A percentile compares a stretch with the other conserved stretches of the same genome.
Evolutionary conservation across 164 flowering plant species (phyloP).

Genomic region (Tetrastigma voinierianum): DNA sequence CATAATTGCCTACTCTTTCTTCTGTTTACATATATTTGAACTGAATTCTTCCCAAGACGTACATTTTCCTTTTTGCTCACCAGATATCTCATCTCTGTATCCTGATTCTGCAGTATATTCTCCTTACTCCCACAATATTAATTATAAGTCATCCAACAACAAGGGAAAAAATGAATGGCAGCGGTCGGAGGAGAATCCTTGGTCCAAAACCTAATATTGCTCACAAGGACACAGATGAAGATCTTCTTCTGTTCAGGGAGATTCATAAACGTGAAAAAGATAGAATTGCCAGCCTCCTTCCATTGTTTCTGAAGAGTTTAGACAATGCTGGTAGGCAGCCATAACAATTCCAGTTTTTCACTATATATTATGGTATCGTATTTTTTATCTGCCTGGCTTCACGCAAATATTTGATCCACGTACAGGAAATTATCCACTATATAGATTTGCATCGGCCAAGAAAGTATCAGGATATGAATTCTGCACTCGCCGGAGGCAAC

Average conservation of each 20-base stretch:
- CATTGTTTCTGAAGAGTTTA: conserved; percentile 58
- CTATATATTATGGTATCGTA: not conserved
- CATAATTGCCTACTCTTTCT: too few species aligned
- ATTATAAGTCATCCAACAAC: not conserved
- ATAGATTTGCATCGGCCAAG: conserved; percentile 43
- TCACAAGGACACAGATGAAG: conserved; percentile 40
- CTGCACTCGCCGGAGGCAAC: conserved; percentile 29
- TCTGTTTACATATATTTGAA: too few species aligned
- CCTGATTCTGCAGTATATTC: too few species aligned
- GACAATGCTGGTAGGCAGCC: conserved; percentile 23
- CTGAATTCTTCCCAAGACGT: too few species aligned
- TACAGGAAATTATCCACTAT: conserved; percentile 36
- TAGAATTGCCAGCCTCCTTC: conserved; percentile 43
- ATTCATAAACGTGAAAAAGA: conserved; percentile 48
- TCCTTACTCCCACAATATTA: too few species aligned
- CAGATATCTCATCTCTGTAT: too few species aligned
- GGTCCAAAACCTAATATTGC: not conserved
- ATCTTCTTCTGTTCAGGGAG: conserved; percentile 50
- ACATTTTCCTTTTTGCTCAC: too few species aligned
- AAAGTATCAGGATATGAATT: conserved; percentile 37
- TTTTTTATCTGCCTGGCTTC: not conserved
- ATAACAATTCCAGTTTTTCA: too few species aligned
- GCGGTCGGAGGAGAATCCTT: too few species aligned
- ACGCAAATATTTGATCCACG: not conserved
- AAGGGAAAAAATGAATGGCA: too few species aligned